Evolutionary conservation across 2,329 filamentous ascomycete species (phyloP).

Genomic region (Harringtonia lauricola): DNA sequence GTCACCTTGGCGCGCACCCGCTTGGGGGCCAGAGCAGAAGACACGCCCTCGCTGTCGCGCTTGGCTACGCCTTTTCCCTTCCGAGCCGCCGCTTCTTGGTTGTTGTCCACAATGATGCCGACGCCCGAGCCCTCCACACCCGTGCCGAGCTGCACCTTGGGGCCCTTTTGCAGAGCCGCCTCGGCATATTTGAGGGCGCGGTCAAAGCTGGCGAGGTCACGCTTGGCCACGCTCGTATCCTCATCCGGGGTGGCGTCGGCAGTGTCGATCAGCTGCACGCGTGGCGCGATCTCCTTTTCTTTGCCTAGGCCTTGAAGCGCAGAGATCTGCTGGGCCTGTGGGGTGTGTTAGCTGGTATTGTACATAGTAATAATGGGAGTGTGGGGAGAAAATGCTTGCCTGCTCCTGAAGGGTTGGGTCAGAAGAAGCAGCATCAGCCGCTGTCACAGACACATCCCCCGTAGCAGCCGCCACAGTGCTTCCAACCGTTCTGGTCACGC

Average conservation of each 20-base stretch:
- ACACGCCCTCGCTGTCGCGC: constrained; percentile 9
- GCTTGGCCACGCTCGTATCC: constrained; percentile 23
- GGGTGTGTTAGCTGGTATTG: constrained; percentile 1
- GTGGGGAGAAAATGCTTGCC: constrained; percentile 14
- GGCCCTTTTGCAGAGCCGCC: constrained; percentile 31
- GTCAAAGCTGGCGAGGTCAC: constrained; percentile 35
- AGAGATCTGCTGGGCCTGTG: constrained; percentile 28
- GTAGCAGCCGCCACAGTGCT: constrained; percentile 7
- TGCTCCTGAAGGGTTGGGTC: constrained; percentile 24
- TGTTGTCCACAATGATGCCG: constrained; percentile 23
- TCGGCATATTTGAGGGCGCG: constrained; percentile 33
- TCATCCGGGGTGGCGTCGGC: constrained; percentile 11
- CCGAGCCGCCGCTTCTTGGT: constrained; percentile 10
- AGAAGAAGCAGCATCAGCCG: constrained; percentile 10
- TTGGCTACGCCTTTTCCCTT: constrained; percentile 4
- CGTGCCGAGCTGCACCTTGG: constrained; percentile 37
- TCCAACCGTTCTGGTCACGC: constrained; percentile 12
- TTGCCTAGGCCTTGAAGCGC: constrained; percentile 36
- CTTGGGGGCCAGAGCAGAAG: constrained; percentile 13
- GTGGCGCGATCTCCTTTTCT: constrained; percentile 36
- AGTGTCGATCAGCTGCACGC: constrained; percentile 13
- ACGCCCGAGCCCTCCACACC: constrained; percentile 28
- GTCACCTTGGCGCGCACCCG: constrained; percentile 30
- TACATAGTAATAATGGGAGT: too few species aligned
- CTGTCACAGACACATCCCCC: constrained; percentile 1